Percentiles rank a stretch among this genome's conserved stretches.
phyloP scores from a whole-genome alignment of 495 filamentous ascomycete genomes.

The Trichoderma reesei region DNA sequence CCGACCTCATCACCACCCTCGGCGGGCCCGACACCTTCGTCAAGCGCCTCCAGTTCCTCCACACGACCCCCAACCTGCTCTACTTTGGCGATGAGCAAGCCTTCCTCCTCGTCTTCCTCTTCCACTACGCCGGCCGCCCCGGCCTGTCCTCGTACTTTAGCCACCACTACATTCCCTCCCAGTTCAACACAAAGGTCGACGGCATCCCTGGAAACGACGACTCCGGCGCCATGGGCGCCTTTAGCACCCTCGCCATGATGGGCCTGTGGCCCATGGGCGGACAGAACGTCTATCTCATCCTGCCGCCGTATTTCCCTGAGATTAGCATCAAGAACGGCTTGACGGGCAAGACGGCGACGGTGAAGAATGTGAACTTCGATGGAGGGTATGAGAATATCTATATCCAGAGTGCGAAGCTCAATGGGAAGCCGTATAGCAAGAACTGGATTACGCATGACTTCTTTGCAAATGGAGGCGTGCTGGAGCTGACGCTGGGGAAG shows the following conservation, averaged over 20 bases:
- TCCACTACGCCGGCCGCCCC: slow-evolving; percentile 57
- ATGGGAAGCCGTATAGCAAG: slow-evolving; percentile 50
- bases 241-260: slow-evolving; percentile 53
- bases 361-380: slow-evolving; percentile 53
- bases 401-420: slow-evolving; percentile 54
- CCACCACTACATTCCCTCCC: slow-evolving; percentile 54
- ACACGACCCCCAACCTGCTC: slow-evolving; percentile 43
- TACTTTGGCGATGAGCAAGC: slow-evolving; percentile 60
- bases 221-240: slow-evolving; percentile 58
- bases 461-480: slow-evolving; percentile 52
- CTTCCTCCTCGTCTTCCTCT: slow-evolving; percentile 54
- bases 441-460: slow-evolving; percentile 60
- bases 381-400: slow-evolving; percentile 50
- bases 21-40: slow-evolving; percentile 48
- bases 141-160: slow-evolving; percentile 47
- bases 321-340: slow-evolving; percentile 47
- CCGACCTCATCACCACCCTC: slow-evolving; percentile 42
- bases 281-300: slow-evolving; percentile 60
- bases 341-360: slow-evolving; percentile 53
- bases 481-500: slow-evolving; percentile 50
- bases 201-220: slow-evolving; percentile 63
- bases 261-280: slow-evolving; percentile 59
- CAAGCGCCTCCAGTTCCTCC: slow-evolving; percentile 49
- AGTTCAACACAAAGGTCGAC: slow-evolving; percentile 44
- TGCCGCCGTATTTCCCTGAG: slow-evolving; percentile 49